Evolutionary conservation across 345 rosid species (phyloP), one percentile per base, ranked within the genome.

Genomic region (Eucalyptus dawsonii): DNA sequence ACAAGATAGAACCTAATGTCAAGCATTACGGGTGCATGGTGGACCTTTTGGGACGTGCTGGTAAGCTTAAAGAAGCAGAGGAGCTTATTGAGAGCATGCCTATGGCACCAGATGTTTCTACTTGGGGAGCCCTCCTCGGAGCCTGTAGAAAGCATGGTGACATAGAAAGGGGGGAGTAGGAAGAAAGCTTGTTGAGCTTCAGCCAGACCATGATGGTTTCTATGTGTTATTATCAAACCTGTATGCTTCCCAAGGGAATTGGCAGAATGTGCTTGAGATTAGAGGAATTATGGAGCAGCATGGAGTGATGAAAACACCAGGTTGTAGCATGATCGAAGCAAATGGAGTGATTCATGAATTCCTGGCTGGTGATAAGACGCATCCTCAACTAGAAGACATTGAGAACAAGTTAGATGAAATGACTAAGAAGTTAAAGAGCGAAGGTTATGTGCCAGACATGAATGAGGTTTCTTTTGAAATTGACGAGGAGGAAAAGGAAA

Each of bases 11-110:
- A 89, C 95, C 96, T 31, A 94, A 93, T 86, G 89, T 91, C 34
- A 94, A 95, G 93, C 97, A 95, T 88, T 95, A 95, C 76, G 97
- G 97, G 91, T 95, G 96, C 91, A 93, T 95, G 97, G 95, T 95
- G 89, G 97, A 95, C 90, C 96, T 95, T 90, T 92, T 94, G 60
- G 97, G 95, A n/a, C 95, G 97, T 25, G 95, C 94, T 24, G 96
- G 96, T 83, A 86, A 89, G 92, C 92, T 95, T 40, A 90, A 89
- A 90, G 95, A 95, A 92, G 97, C 97, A 11, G 96, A 95, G 92
- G 93, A 94, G 62, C 94, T 95, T 60, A 90, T 94, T 50, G 87
- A 89, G 87, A 89, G 86, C 81, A 94, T 95, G 96, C 97, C 97
- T n/a, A 89, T 94, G 91, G 89, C 91, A 45, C 95, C 96, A 12